These are phyloP conservation scores for Geum urbanum DNA, from an alignment of 306 rosid genomes.

Conservation along the genomic window DNA sequence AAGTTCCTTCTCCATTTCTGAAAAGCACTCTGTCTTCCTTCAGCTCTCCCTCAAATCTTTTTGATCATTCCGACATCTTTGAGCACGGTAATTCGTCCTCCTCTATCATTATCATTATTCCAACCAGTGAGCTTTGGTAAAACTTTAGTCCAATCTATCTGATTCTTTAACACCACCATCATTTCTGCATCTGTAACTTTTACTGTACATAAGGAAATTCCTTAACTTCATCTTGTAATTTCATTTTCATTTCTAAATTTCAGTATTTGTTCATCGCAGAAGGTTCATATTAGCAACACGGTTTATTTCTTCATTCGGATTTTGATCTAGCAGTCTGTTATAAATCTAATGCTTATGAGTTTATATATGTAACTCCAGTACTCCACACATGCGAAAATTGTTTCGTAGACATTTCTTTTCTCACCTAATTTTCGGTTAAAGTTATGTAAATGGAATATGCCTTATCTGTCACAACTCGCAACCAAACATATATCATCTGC, in stretches of 20 bases:
- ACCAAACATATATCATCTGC: neutral
- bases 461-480: constrained; percentile 10
- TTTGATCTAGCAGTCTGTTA: neutral
- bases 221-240: neutral
- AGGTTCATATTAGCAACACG: too few species aligned
- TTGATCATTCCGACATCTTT: constrained; percentile 15
- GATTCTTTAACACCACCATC: constrained; percentile 29
- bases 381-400: neutral
- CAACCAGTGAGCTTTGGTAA: constrained; percentile 16
- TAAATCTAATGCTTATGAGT: neutral
- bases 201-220: constrained; percentile 11
- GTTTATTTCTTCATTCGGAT: neutral
- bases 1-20: constrained; percentile 10
- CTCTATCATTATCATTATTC: constrained; percentile 53
- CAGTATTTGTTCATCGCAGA: neutral
- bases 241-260: neutral
- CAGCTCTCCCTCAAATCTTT: neutral
- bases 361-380: neutral
- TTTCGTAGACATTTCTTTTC: neutral
- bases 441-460: neutral
- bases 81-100: constrained; percentile 20
- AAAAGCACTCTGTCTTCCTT: constrained; percentile 10
- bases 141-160: constrained; percentile 21
- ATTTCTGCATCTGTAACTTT: constrained; percentile 32
- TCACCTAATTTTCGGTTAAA: neutral